A percentile compares a stretch with the other conserved stretches of the same genome.
These are phyloP conservation scores for Eimeria brunetti DNA, from an alignment of 169 alveolate species.

Conservation along the genomic window DNA sequence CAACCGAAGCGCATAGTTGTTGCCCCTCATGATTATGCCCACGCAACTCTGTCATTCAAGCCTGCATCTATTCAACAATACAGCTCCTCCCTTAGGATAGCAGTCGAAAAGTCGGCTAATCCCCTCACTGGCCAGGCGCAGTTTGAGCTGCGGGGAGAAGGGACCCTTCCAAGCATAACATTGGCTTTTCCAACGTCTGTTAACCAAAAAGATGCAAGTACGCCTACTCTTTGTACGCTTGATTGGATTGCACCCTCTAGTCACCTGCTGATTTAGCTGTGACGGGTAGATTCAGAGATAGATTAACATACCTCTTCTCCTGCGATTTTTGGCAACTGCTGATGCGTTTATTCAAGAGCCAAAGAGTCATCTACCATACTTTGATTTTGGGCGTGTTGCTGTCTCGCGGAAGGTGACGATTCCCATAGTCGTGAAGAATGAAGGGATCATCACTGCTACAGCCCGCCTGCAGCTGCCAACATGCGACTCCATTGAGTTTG, in stretches of 20 bases:
- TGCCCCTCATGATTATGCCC: constrained; percentile 93
- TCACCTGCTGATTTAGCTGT: not conserved
- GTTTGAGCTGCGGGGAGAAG: constrained; percentile 97
- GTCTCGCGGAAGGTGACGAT: constrained; percentile 87
- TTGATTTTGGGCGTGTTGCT: constrained; percentile 93
- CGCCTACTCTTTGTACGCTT: constrained; percentile 84
- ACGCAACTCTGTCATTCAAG: constrained; percentile 92
- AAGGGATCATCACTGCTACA: constrained; percentile 90
- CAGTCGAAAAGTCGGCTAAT: constrained; percentile 90
- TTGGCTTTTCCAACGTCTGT: constrained; percentile 76
- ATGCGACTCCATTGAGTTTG: constrained; percentile 67
- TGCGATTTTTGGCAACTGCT: not conserved
- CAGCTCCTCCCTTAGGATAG: constrained; percentile 93
- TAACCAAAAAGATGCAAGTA: constrained; percentile 33
- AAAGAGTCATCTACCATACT: constrained; percentile 84
- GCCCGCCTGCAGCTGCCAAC: constrained; percentile 77
- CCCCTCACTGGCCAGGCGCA: constrained; percentile 80
- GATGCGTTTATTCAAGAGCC: constrained; percentile 7
- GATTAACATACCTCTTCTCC: no score
- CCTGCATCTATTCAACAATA: constrained; percentile 94
- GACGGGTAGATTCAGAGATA: not conserved
- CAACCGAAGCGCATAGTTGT: constrained; percentile 90
- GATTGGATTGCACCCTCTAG: not conserved
- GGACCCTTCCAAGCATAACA: constrained; percentile 94
- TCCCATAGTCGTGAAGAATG: constrained; percentile 87